A percentile compares a stretch with the other conserved stretches of the same genome.
Evolutionary conservation across 2,329 filamentous ascomycete species (phyloP).

Genomic region (Trichoderma sp.): DNA sequence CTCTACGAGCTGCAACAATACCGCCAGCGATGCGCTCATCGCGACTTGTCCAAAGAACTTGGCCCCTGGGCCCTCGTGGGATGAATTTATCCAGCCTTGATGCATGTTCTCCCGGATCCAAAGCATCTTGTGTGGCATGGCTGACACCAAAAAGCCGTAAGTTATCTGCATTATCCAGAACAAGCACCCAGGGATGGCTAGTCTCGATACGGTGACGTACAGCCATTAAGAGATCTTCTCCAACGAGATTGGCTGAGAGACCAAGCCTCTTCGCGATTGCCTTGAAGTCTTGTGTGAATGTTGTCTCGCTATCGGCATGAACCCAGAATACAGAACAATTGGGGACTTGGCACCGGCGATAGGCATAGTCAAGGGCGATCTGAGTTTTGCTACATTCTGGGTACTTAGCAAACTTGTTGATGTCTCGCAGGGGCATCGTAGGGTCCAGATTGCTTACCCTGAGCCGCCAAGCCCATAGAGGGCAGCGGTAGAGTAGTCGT

Average conservation of each 20-base stretch:
- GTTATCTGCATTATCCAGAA: slow-evolving; percentile 40
- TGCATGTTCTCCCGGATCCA: slow-evolving; percentile 11
- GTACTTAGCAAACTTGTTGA: too few species aligned
- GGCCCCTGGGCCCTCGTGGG: slow-evolving; percentile 30
- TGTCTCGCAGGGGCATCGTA: not conserved
- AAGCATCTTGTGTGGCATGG: not conserved
- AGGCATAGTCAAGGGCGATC: slow-evolving; percentile 40
- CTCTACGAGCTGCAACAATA: slow-evolving; percentile 28
- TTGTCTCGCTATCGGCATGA: slow-evolving; percentile 36
- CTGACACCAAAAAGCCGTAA: slow-evolving; percentile 31
- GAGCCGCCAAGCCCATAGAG: slow-evolving; percentile 14
- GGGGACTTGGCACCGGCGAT: slow-evolving; percentile 26
- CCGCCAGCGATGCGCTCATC: slow-evolving; percentile 28
- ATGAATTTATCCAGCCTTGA: slow-evolving; percentile 23
- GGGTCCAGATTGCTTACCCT: not conserved
- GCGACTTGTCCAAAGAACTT: slow-evolving; percentile 37
- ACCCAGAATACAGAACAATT: slow-evolving; percentile 41
- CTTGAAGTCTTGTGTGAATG: slow-evolving; percentile 35
- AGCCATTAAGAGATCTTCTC: slow-evolving; percentile 25
- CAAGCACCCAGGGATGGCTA: slow-evolving; percentile 30
- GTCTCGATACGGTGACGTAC: slow-evolving; percentile 27
- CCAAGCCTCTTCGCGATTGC: slow-evolving; percentile 32
- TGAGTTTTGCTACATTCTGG: slow-evolving; percentile 35
- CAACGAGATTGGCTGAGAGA: slow-evolving; percentile 25
- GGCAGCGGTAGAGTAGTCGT: not conserved